Evolutionary conservation across 2,329 filamentous ascomycete genomes (phyloP).

Genomic region (Beauveria asiatica): DNA sequence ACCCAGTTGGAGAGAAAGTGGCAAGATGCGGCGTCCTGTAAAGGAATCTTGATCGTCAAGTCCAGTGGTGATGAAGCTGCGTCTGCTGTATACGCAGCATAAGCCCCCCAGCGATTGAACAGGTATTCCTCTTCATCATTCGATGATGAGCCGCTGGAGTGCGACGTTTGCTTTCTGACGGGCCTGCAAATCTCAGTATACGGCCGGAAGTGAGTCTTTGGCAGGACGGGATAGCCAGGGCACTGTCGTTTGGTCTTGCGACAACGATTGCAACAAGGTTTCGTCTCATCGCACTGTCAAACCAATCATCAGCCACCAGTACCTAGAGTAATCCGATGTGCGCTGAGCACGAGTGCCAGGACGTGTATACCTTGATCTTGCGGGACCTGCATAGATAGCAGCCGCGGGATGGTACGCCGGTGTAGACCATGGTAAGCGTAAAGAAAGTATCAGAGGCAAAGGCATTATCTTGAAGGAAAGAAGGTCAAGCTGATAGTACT

Average conservation of each 20-base stretch:
- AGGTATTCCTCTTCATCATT: not conserved
- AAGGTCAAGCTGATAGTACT: not conserved
- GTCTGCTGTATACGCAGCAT: not conserved
- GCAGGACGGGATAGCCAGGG: not conserved
- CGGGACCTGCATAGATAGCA: slow-evolving; percentile 5
- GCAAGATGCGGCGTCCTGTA: not conserved
- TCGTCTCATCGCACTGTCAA: not conserved
- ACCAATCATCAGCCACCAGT: not conserved
- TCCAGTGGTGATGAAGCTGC: not conserved
- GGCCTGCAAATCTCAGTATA: not conserved
- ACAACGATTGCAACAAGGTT: not conserved
- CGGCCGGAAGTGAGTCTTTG: not conserved
- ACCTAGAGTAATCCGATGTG: not conserved
- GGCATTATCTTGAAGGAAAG: not conserved
- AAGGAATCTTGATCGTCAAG: not conserved
- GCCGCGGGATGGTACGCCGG: not conserved
- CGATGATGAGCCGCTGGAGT: not conserved
- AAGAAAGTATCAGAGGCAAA: not conserved
- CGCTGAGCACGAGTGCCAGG: not conserved
- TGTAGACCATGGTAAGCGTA: not conserved
- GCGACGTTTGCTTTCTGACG: not conserved
- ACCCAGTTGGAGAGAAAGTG: slow-evolving; percentile 5
- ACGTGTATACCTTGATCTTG: not conserved
- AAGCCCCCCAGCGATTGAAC: not conserved
- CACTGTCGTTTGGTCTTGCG: slow-evolving; percentile 3